Percentiles rank a stretch among this genome's conserved stretches.
Conservation (phyloP, 2,329 filamentous ascomycete species). For the Cadophora malorum region DNA sequence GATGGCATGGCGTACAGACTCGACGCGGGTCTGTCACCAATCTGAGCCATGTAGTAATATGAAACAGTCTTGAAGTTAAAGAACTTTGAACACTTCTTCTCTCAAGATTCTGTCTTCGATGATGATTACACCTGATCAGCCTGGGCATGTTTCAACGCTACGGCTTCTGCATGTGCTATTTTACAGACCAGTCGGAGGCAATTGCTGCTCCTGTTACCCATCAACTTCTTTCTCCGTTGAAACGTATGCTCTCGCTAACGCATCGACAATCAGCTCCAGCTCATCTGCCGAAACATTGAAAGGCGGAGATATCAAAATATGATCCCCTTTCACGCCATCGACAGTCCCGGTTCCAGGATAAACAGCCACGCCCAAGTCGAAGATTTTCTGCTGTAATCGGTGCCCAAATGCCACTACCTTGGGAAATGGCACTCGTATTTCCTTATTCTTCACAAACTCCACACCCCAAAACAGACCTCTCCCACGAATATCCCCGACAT, state of each 20-base stretch:
- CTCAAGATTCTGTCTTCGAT: no score
- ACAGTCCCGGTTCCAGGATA: constrained; percentile 63
- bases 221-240: constrained; percentile 3
- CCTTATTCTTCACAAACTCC: constrained; percentile 57
- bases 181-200: no score
- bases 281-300: constrained; percentile 55
- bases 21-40: no score
- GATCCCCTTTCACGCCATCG: constrained; percentile 62
- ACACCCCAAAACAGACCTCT: constrained; percentile 61
- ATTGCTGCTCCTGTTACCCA: no score
- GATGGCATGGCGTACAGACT: no score
- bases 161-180: no score
- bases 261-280: constrained; percentile 1
- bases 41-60: no score
- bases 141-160: no score
- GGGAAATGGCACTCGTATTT: constrained; percentile 53
- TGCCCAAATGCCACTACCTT: constrained; percentile 49
- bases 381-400: constrained; percentile 53
- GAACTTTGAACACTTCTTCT: no score
- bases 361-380: constrained; percentile 49
- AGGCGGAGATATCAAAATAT: constrained; percentile 64
- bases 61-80: no score
- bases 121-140: no score
- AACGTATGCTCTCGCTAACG: neutral
- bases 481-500: constrained; percentile 65